Evolutionary conservation across 169 alveolate species (phyloP), one percentile per base, ranked within the genome.

Genomic region (Toxoplasma gondii): DNA sequence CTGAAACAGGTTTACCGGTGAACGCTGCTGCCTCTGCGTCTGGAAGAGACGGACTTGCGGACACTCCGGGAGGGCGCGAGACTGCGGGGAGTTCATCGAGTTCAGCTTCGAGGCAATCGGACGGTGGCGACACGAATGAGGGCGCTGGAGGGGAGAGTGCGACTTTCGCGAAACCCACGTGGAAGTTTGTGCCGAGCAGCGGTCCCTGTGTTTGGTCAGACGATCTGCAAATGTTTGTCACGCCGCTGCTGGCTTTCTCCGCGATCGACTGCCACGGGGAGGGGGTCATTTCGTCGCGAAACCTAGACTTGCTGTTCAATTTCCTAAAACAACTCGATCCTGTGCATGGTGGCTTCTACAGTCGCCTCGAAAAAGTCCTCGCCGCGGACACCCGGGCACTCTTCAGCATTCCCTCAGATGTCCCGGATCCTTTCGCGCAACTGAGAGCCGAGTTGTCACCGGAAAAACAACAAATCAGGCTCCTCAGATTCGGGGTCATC

Each of bases 381-480:
- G 64, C 90, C 5, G 90, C 90, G 34, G 90, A 82, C 90, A 82
- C 90, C 9, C 2, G 90, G 53, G 90, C 90, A 1, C 90, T 82
- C 41, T 82, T 82, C 90, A 82, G 67, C 38, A 38, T 82, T 38
- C 67, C 90, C 2, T 38, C 41, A 9, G 90, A 82, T 82, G 90
- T 31, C 1, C 90, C 67, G 16, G 90, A 82, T 43, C 90, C 90
- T 7, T 82, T 82, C 67, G 17, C n/a, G 17, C 53, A 82, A 19
- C 67, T 82, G 69, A 82, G 39, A 82, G 64, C n/a, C 1, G 64
- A 41, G 17, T 36, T 82, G 67, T 82, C 69, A 1, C 54, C 54
- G 19, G 67, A 22, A 22, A 82, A 43, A 39, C 64, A 39, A 22
- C 38, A 82, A 22, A 82, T 82, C 0, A 41, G 90, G 24, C 34